A percentile compares a stretch with the other conserved stretches of the same genome.
phyloP scores from a whole-genome alignment of 2,329 filamentous ascomycete genomes.

The Fusarium verticillioides region DNA sequence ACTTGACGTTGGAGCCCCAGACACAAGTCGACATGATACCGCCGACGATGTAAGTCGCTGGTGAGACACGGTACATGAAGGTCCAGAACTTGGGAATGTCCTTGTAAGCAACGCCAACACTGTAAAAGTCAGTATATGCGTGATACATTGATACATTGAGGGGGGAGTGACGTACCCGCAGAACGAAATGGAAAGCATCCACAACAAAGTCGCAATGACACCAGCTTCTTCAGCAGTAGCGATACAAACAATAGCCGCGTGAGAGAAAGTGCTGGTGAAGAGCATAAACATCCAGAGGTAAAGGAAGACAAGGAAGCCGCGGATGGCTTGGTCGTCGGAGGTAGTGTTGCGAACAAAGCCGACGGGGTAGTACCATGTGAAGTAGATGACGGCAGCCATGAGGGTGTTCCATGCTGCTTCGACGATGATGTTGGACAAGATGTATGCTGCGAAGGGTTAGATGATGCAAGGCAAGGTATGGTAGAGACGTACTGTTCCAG shows the following conservation, averaged over 20 bases:
- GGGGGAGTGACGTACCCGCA: constrained; percentile 45
- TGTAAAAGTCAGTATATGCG: constrained; percentile 42
- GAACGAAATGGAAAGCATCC: constrained; percentile 43
- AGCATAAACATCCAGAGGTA: constrained; percentile 44
- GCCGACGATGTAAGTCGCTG: constrained; percentile 75
- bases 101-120: constrained; percentile 68
- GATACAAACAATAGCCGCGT: constrained; percentile 41
- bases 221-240: constrained; percentile 39
- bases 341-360: constrained; percentile 44
- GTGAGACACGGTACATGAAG: constrained; percentile 75
- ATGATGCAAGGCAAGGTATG: rapidly evolving
- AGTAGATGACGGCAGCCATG: constrained; percentile 41
- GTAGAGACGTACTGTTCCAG: constrained; percentile 38
- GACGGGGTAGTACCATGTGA: constrained; percentile 46
- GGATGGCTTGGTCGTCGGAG: constrained; percentile 29
- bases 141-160: rapidly evolving
- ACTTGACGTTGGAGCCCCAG: constrained; percentile 34
- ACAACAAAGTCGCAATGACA: constrained; percentile 53
- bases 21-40: constrained; percentile 61
- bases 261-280: constrained; percentile 43
- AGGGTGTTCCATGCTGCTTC: constrained; percentile 41
- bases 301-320: constrained; percentile 43
- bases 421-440: constrained; percentile 41
- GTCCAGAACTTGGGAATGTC: constrained; percentile 75
- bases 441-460: constrained; percentile 25